These are phyloP conservation scores for Cicer pinnatifidum DNA, from an alignment of 306 rosid species.

Conservation along the genomic window DNA sequence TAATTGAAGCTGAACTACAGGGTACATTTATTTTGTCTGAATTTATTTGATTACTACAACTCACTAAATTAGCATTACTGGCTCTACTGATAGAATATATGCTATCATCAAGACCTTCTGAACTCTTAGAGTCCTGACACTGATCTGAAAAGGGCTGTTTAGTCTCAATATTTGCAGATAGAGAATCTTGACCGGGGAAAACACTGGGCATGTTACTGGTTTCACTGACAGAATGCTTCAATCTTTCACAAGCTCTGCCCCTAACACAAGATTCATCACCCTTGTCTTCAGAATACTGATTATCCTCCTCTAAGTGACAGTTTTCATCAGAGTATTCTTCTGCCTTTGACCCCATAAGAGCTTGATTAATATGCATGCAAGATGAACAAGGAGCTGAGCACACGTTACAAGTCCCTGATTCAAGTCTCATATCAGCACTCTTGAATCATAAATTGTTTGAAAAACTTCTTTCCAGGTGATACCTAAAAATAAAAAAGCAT, in stretches of 20 bases:
- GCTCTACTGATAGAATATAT: slow-evolving; percentile 63
- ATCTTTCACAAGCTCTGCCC: slow-evolving; percentile 55
- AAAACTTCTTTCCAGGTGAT: slow-evolving; percentile 50
- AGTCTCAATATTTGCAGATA: slow-evolving; percentile 75
- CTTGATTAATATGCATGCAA: slow-evolving; percentile 70
- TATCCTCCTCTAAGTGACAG: slow-evolving; percentile 58
- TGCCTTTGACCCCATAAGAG: slow-evolving; percentile 65
- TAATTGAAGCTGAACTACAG: slow-evolving; percentile 60
- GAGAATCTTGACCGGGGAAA: slow-evolving; percentile 63
- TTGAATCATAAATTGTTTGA: slow-evolving; percentile 56
- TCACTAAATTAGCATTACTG: slow-evolving; percentile 54
- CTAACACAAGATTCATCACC: slow-evolving; percentile 56
- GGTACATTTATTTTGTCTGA: slow-evolving; percentile 51
- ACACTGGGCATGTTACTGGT: slow-evolving; percentile 56
- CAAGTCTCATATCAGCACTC: slow-evolving; percentile 64
- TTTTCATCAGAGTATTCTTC: slow-evolving; percentile 77
- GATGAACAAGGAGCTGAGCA: slow-evolving; percentile 86
- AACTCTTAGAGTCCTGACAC: slow-evolving; percentile 51
- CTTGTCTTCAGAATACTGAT: slow-evolving; percentile 57
- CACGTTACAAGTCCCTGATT: slow-evolving; percentile 81
- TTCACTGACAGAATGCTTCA: slow-evolving; percentile 59
- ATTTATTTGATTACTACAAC: slow-evolving; percentile 48
- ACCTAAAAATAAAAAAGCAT: slow-evolving; percentile 53
- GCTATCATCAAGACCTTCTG: slow-evolving; percentile 65
- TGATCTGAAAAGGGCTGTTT: slow-evolving; percentile 49